Evolutionary conservation across 2,329 filamentous ascomycete species (phyloP).

Genomic region (Chaetomium globosum): DNA sequence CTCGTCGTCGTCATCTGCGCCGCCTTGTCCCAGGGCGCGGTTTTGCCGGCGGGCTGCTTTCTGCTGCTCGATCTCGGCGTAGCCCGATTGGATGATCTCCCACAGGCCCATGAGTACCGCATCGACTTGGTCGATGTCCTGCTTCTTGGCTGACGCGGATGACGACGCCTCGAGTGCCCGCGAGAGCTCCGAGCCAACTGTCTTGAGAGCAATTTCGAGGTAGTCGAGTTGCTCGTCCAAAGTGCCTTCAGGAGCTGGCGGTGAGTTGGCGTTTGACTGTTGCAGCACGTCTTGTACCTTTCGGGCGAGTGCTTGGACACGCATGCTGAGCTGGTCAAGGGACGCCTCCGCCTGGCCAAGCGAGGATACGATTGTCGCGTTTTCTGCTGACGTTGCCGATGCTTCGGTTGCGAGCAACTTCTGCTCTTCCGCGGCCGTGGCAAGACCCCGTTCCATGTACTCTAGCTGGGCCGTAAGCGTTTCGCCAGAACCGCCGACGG

Average conservation of each 20-base stretch:
- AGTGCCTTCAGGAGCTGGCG: constrained; percentile 62
- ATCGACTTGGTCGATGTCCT: constrained; percentile 60
- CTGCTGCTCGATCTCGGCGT: constrained; percentile 58
- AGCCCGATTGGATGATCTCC: constrained; percentile 59
- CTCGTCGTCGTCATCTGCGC: constrained; percentile 59
- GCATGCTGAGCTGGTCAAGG: constrained; percentile 52
- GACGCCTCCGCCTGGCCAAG: constrained; percentile 28
- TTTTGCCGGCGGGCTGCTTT: constrained; percentile 57
- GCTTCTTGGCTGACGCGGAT: constrained; percentile 41
- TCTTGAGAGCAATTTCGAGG: constrained; percentile 63
- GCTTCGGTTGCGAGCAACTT: constrained; percentile 42
- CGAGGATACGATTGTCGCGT: constrained; percentile 15
- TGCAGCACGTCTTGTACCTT: constrained; percentile 64
- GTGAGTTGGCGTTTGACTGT: constrained; percentile 52
- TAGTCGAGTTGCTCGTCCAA: constrained; percentile 70
- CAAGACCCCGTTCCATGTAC: constrained; percentile 69
- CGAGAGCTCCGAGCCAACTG: constrained; percentile 50
- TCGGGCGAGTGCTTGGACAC: constrained; percentile 64
- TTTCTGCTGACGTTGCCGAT: constrained; percentile 29
- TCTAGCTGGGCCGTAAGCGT: constrained; percentile 63
- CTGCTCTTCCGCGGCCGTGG: constrained; percentile 62
- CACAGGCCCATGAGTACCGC: constrained; percentile 57
- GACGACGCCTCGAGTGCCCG: constrained; percentile 42
- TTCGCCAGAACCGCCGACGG: constrained; percentile 48
- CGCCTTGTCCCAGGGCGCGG: constrained; percentile 56